Base-by-base conservation (phyloP, 768 basidiomycete genomes). In the Lactifluus subvellereus region DNA sequence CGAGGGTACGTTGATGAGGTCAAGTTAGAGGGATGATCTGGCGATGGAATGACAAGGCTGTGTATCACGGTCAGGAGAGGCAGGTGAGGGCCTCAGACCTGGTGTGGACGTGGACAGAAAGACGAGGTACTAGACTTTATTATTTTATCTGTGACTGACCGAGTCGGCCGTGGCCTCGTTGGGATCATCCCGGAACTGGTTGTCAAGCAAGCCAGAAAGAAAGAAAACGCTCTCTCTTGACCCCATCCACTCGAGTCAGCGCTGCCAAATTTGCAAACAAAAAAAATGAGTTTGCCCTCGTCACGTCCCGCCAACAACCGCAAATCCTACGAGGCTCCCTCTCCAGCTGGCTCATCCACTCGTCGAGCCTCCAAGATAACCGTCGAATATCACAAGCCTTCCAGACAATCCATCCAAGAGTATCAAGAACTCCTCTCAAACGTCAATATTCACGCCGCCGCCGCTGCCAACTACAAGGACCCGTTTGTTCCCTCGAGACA, bases 351-450 rank as follows among this genome's bases (percentile, higher is more conserved):
- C 43, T 47, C 64, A 33, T 55, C 60, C 6, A 67, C 51, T 55
- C 66, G 66, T 54, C 66, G 66, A 20, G 38, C 54, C 13, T 67
- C 66, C 38, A 66, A 66, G 59, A 62, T 67, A 59, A 85, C 87
- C 16, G 79, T 92, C 72, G 87, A 91, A 70, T 87, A 89, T 72
- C 84, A 88, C 75, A 78, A 85, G 18, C 88, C 88, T 2, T 86
- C 85, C 11, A 77, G 88, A 49, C 83, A 88, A 72, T 87, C 85
- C 67, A 85, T 90, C 64, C 87, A 87, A 66, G 88, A 91, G 67
- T 89, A 89, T 73, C 80, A 85, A 72, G 83, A 86, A 60, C 84
- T 91, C 58, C 80, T 91, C 57, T 80, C 80, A 35, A 82, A 87
- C 72, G 77, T 82, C 13, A 81, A 79, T 69, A 56, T 81, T 9